phyloP scores from a whole-genome alignment of 441 rosid genomes.

The Gossypium schwendimanii region DNA sequence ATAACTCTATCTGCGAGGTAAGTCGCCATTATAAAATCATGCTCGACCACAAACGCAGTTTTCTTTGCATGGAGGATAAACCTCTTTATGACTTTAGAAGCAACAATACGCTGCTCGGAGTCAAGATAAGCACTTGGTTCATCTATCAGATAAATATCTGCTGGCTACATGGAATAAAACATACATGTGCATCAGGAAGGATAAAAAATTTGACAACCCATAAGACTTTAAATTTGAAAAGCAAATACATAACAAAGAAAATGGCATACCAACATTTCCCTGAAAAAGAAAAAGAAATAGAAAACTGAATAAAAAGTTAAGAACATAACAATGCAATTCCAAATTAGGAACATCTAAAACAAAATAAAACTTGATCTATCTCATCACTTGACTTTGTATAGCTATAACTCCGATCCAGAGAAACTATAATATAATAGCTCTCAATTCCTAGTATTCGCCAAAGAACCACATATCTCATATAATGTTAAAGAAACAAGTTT shows the following conservation, averaged over 20 bases:
- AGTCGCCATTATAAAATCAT: slow-evolving; percentile 92
- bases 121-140: slow-evolving; percentile 98
- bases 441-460: not conserved
- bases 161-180: slow-evolving; percentile 57
- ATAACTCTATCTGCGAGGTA: slow-evolving; percentile 92
- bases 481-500: not conserved
- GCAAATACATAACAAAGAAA: not conserved
- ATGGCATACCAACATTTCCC: not conserved
- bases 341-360: not conserved
- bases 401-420: not conserved
- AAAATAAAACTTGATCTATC: not conserved
- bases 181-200: slow-evolving; percentile 10
- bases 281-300: not conserved
- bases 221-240: not conserved
- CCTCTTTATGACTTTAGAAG: slow-evolving; percentile 94
- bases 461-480: not conserved
- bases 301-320: not conserved
- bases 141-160: slow-evolving; percentile 89
- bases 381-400: not conserved
- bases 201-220: not conserved
- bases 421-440: not conserved
- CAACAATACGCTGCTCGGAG: slow-evolving; percentile 96
- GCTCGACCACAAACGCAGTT: slow-evolving; percentile 94
- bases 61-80: slow-evolving; percentile 94
- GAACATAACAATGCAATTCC: not conserved